phyloP scores from a whole-genome alignment of 2,329 filamentous ascomycete species.

The Sphaerostilbella broomeana region DNA sequence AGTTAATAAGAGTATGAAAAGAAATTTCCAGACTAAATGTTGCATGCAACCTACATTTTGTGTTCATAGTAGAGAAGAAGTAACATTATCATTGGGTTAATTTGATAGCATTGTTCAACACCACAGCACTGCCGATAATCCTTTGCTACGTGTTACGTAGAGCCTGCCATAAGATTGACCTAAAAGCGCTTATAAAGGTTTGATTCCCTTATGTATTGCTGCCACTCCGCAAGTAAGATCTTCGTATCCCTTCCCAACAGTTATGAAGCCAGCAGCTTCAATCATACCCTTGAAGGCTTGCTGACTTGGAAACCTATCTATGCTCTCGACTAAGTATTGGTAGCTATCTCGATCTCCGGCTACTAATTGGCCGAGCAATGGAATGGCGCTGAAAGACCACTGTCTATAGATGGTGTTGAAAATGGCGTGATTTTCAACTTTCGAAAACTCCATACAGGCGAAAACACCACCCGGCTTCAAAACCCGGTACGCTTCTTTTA shows the following conservation, averaged over 20 bases:
- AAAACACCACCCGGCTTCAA: slow-evolving; percentile 93
- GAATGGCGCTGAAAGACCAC: slow-evolving; percentile 94
- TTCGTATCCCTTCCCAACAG: slow-evolving; percentile 79
- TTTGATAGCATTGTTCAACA: too few species aligned
- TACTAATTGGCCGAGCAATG: slow-evolving; percentile 89
- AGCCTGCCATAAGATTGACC: too few species aligned
- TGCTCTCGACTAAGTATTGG: slow-evolving; percentile 97
- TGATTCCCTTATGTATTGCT: slow-evolving; percentile 94
- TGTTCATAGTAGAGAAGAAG: too few species aligned
- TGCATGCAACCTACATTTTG: too few species aligned
- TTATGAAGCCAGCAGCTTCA: slow-evolving; percentile 72
- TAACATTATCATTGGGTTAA: too few species aligned
- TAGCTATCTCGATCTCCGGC: slow-evolving; percentile 93
- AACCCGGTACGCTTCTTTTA: slow-evolving; percentile 79
- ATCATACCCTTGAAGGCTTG: slow-evolving; percentile 80
- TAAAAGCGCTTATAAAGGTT: slow-evolving; percentile 48
- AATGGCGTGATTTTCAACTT: slow-evolving; percentile 65
- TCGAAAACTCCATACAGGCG: slow-evolving; percentile 91
- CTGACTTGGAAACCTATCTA: slow-evolving; percentile 86
- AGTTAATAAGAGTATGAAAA: too few species aligned
- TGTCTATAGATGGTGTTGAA: slow-evolving; percentile 86
- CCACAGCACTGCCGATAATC: too few species aligned
- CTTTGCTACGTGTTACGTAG: too few species aligned
- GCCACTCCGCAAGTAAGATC: slow-evolving; percentile 89
- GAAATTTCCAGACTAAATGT: too few species aligned